Evolutionary conservation across 2,329 filamentous ascomycete species (phyloP).

Genomic region (Arthrobotrys entomopaga): DNA sequence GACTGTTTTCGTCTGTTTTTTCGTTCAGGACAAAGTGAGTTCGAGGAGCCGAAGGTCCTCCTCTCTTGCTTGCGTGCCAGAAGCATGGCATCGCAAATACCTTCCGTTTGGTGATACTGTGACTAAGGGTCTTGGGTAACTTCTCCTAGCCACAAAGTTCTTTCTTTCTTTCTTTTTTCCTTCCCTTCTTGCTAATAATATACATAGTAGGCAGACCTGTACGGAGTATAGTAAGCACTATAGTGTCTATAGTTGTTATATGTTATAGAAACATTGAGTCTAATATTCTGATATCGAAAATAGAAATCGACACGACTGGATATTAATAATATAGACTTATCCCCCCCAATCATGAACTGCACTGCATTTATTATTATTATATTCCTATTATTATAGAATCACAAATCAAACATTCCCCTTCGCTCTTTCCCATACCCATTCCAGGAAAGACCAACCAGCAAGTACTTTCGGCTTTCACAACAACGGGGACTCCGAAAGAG

Average conservation of each 20-base stretch:
- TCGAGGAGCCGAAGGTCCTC: constrained; percentile 23
- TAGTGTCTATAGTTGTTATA: background rate
- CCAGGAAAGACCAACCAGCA: background rate
- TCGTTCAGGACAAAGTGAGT: constrained; percentile 21
- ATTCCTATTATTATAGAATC: constrained; percentile 8
- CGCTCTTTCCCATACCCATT: background rate
- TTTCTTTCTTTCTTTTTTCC: background rate
- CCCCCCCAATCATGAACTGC: too few relatives aligned
- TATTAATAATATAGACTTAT: too few relatives aligned
- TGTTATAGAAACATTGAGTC: background rate
- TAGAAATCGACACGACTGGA: background rate
- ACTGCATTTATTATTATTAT: background rate
- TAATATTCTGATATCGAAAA: background rate
- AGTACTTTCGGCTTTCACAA: background rate
- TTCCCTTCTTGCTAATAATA: too few relatives aligned
- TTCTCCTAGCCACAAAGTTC: too few relatives aligned
- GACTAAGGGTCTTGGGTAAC: constrained; percentile 1
- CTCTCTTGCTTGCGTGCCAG: too few relatives aligned
- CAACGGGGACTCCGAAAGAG: constrained; percentile 5
- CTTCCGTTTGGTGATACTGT: constrained; percentile 24
- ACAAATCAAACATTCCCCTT: constrained; percentile 10
- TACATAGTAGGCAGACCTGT: background rate
- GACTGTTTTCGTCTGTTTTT: constrained; percentile 1
- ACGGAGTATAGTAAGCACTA: too few relatives aligned
- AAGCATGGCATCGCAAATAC: constrained; percentile 29